phyloP scores from a whole-genome alignment of 164 flowering plant species.

The Chimonanthus praecox region DNA sequence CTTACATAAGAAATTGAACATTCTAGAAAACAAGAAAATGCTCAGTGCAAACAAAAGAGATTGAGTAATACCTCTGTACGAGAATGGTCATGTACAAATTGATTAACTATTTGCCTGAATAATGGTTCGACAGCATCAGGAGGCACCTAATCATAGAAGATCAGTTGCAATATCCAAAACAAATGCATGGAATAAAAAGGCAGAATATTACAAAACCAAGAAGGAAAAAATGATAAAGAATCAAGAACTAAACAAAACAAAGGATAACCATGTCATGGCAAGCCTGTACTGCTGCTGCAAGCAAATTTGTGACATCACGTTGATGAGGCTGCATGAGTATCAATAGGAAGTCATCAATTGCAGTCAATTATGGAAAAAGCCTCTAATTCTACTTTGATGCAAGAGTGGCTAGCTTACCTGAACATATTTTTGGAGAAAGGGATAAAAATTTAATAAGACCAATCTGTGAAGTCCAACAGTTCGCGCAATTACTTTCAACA shows the following conservation, averaged over 20 bases:
- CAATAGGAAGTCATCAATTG: slow-evolving; percentile 14
- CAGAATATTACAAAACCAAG: background rate
- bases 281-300: slow-evolving; percentile 95
- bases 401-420: slow-evolving; percentile 43
- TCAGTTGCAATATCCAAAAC: slow-evolving; percentile 3
- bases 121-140: slow-evolving; percentile 92
- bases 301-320: slow-evolving; percentile 74
- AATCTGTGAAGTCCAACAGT: slow-evolving; percentile 81
- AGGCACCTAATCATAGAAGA: slow-evolving; percentile 58
- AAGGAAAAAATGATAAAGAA: background rate
- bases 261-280: slow-evolving; percentile 88
- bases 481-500: slow-evolving; percentile 84
- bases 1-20: slow-evolving; percentile 2
- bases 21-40: background rate
- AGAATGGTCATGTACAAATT: slow-evolving; percentile 88
- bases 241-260: slow-evolving; percentile 1
- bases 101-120: slow-evolving; percentile 85
- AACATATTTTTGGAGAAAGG: slow-evolving; percentile 70
- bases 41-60: slow-evolving; percentile 1
- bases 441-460: slow-evolving; percentile 68
- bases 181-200: background rate
- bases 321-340: slow-evolving; percentile 79
- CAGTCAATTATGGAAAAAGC: background rate
- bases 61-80: slow-evolving; percentile 67
- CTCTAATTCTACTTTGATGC: slow-evolving; percentile 3